phyloP scores from a whole-genome alignment of 805 yeast species.

The Monosporozyma unispora region DNA sequence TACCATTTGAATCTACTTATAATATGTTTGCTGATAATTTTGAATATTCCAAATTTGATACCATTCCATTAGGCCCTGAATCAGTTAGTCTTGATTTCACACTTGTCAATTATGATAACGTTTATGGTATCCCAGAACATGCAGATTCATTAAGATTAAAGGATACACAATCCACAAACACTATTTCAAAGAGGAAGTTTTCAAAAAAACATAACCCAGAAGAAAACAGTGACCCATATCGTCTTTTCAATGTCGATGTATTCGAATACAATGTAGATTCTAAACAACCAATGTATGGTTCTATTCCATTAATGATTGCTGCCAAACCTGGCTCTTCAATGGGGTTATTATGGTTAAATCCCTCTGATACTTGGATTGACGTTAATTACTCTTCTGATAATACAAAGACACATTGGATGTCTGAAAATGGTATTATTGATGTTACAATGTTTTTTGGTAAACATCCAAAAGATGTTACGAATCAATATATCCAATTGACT shows the following conservation, averaged over 20 bases:
- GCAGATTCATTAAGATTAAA: conserved; percentile 70
- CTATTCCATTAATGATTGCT: conserved; percentile 82
- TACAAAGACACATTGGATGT: conserved; percentile 78
- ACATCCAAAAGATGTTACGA: conserved; percentile 46
- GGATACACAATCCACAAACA: conserved; percentile 41
- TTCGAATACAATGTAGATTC: conserved; percentile 85
- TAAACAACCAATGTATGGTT: conserved; percentile 87
- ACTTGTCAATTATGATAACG: conserved; percentile 50
- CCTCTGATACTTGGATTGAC: conserved; percentile 89
- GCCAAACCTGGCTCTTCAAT: conserved; percentile 47
- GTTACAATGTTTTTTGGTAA: conserved; percentile 56
- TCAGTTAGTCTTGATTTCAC: conserved; percentile 73
- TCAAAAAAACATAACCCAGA: background rate
- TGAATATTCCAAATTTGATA: conserved; percentile 55
- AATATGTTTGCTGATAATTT: conserved; percentile 68
- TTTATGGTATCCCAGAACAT: conserved; percentile 96
- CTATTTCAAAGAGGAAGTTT: background rate
- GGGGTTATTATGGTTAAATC: conserved; percentile 86
- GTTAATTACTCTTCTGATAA: conserved; percentile 30
- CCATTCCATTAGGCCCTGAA: conserved; percentile 78
- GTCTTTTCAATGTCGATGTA: conserved; percentile 87
- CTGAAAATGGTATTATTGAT: conserved; percentile 82
- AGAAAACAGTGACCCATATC: conserved; percentile 46
- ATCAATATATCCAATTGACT: conserved; percentile 56
- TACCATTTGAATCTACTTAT: conserved; percentile 52